Evolutionary conservation across 306 rosid genomes (phyloP), one percentile per base, ranked within the genome.

Genomic region (Mucuna pruriens): DNA sequence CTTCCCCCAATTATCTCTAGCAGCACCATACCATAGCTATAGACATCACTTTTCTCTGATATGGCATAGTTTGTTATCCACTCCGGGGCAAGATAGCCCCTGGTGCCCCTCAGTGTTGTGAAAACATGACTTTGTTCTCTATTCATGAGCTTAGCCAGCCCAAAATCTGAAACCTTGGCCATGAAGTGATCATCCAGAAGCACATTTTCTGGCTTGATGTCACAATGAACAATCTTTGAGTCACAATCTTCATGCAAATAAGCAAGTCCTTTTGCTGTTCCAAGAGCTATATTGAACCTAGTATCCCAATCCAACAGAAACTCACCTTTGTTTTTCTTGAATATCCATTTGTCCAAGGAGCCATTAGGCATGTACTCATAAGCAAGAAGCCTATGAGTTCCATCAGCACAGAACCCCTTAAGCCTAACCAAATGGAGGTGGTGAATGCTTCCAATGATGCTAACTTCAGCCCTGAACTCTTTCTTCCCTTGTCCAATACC

Each of bases 61-160:
- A 95, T 95, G 1, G 98, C 94, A 17, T 93, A 95, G 87, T 90
- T 93, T 63, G 97, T 95, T 86, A 95, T 93, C 99, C 97, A 95
- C 64, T 95, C 97, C 4, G 97, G 99, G 2, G 97, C 99, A 5
- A 95, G 92, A 80, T 95, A 93, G 6, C 99, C 97, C 26, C 97
- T 82, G 0, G 99, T 95, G 25, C 97, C 97, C 46, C 99, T 86
- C 2, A 95, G 76, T 9, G 97, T 95, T 22, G 99, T 93, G 70
- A 95, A 93, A 33, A 95, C 99, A 81, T 91, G 97, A 80, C 97
- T 95, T 76, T 95, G 97, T 79, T 95, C 95, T 49, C 91, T 68
- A 10, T 86, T 91, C 99, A 93, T 93, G 26, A 95, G 92, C 87
- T 91, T 95, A 17, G 97, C 97, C 72, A 95, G 76, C 9, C 99